Evolutionary conservation across 148 eudicot species (phyloP), one percentile per base, ranked within the genome.

Genomic region (Euryodendron excelsum): DNA sequence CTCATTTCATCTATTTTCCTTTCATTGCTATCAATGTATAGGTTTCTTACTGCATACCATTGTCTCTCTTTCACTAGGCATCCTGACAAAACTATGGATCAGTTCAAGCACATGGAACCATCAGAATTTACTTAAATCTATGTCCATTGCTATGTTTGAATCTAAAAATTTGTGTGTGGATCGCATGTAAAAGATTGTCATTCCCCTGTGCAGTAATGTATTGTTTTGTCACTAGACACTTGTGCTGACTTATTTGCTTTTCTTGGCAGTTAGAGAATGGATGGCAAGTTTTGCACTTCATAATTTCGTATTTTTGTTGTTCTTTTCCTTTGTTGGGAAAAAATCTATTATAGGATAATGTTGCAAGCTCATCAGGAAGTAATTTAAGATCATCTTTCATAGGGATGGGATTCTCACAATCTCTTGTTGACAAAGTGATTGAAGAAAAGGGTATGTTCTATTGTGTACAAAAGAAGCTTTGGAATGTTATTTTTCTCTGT

Each of bases 311-410:
- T 71, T n/a, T 55, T 71, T 61, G 28, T 78, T 48, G 20, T 62
- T 61, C 3, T 52, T 78, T 39, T 77, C 15, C 15, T 60, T 71
- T 56, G 15, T 0, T 62, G 8, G 21, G 37, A 12, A 53, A 79
- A 59, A n/a, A 60, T 50, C 3, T 69, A 58, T 71, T 85, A 77
- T 77, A 93, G 99, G 94, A 88, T n/a, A 79, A 87, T 85, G 87
- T 77, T 71, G 93, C 99, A 30, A 93, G 98, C 88, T 96, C 99
- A 78, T 96, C 99, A 25, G 89, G 93, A 61, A 88, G 86, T 76
- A 89, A 88, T 82, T 59, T 89, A 78, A 90, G 98, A 63, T 88
- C 94, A 58, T 84, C 92, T 56, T 86, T 96, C 63, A 83, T 96
- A 63, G 97, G 89, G 59, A 96, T 96, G 99, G 99, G 99, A 61